Percentiles rank a stretch among this genome's conserved stretches.
Evolutionary conservation across 257 asterid species (phyloP).

Genomic region (Leptodermis oblonga): DNA sequence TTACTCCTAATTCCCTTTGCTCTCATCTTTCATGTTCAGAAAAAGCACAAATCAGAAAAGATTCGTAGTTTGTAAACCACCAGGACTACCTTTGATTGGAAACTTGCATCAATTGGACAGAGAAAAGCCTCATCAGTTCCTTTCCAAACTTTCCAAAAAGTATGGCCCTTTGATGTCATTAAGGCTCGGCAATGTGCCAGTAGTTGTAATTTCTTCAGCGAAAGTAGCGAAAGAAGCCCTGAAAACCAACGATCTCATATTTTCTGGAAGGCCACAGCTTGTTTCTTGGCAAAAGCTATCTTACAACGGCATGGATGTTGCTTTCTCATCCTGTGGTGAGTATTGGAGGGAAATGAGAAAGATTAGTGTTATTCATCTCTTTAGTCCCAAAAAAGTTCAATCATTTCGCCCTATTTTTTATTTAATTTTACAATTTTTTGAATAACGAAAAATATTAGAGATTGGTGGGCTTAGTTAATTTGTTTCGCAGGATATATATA

Average conservation of each 20-base stretch:
- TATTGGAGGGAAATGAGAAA: background rate
- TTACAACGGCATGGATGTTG: background rate
- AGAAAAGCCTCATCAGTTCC: no score
- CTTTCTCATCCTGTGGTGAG: background rate
- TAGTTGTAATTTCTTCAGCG: background rate
- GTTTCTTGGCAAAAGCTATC: background rate
- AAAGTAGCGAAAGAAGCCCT: background rate
- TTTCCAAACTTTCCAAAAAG: no score
- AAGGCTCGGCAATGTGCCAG: no score
- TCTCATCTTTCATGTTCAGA: background rate
- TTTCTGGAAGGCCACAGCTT: background rate
- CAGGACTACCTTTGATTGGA: no score
- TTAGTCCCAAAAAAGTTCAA: no score
- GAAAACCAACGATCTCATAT: background rate
- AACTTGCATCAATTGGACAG: no score
- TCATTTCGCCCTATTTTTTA: background rate
- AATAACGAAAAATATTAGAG: no score
- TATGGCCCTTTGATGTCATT: no score
- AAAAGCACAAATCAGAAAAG: background rate
- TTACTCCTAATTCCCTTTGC: no score
- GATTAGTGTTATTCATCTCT: no score
- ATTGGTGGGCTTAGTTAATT: no score
- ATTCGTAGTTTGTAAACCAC: background rate
- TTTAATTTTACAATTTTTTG: no score
- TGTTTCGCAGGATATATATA: slow-evolving; percentile 7